Evolutionary conservation across 2,329 filamentous ascomycete species (phyloP), one percentile per base, ranked within the genome.

Genomic region (Ceratocystis cacaofunesta): DNA sequence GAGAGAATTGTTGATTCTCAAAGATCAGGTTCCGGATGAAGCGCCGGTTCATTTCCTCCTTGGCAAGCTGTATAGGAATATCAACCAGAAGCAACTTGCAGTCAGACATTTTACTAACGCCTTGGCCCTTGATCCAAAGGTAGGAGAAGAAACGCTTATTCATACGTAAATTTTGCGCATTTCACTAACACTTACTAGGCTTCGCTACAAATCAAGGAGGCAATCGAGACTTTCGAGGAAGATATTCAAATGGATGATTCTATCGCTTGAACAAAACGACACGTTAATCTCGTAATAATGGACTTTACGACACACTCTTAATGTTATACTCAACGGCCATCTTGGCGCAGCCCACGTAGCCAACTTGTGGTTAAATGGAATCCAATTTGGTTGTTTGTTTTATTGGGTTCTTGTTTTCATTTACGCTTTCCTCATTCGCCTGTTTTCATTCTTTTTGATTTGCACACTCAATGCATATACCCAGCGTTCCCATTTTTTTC

Each of bases 11-110:
- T 85, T 91, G 74, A 82, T 92, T n/a, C 77, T 99, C 67, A 94
- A 95, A 72, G 90, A 95, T 70, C 80, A 95, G 68, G 92, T 91
- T 4, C 92, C 94, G 0, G 92, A 99, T 72, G 92, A 97, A 74
- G 90, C 92, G 3, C 95, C 92, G 71, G 92, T 99, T 46, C 94
- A 96, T 76, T 99, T 96, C 78, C 78, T 96, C 68, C 84, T 99
- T 48, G 95, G 92, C 22, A 89, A 90, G 73, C 81, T 91, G 68
- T 90, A 91, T 76, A 88, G 88, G 75, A 81, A 79, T 65, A 79
- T 89, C 71, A 85, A 85, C 70, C 84, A 90, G 71, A 88, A 85
- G 74, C 85, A 85, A 68, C 82, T 85, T 71, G 92, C 94, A n/a
- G 89, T 99, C 67, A 86, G 88, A 67, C 90, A 96, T 74, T 95